Conservation (phyloP, 768 basidiomycete species). For the Cyathus striatus region DNA sequence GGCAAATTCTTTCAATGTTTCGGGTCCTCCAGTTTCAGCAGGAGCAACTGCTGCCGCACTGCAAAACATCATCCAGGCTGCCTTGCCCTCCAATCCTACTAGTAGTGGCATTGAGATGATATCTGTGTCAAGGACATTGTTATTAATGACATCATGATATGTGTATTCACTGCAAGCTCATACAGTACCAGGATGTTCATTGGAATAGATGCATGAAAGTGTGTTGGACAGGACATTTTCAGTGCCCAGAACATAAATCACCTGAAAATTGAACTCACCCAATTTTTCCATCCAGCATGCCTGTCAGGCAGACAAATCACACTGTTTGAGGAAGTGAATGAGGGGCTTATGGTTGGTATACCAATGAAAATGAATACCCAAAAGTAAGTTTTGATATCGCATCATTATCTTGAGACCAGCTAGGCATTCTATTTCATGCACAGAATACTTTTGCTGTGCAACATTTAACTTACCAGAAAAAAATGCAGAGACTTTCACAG, state of each 20-base stretch:
- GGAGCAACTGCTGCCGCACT: not conserved
- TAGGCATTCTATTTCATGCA: slow-evolving; percentile 26
- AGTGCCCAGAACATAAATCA: slow-evolving; percentile 8
- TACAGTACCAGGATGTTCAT: slow-evolving; percentile 6
- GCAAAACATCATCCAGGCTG: too few relatives aligned
- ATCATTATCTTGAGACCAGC: slow-evolving; percentile 23
- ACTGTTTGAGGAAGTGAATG: slow-evolving; percentile 18
- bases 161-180: slow-evolving; percentile 9
- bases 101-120: slow-evolving; percentile 7
- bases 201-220: slow-evolving; percentile 18
- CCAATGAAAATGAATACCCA: slow-evolving; percentile 18
- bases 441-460: slow-evolving; percentile 26
- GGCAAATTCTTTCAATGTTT: not conserved
- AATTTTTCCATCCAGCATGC: slow-evolving; percentile 28
- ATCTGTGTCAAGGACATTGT: not conserved
- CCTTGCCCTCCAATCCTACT: slow-evolving; percentile 9
- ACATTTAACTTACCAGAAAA: slow-evolving; percentile 20
- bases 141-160: slow-evolving; percentile 5
- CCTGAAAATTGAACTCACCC: slow-evolving; percentile 8
- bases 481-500: slow-evolving; percentile 22
- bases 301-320: slow-evolving; percentile 23
- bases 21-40: too few relatives aligned
- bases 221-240: slow-evolving; percentile 21
- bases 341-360: slow-evolving; percentile 23
- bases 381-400: slow-evolving; percentile 12